Percentiles rank a stretch among this genome's conserved stretches.
Evolutionary conservation across 306 rosid species (phyloP).

Genomic region (Dalbergia cultrata): DNA sequence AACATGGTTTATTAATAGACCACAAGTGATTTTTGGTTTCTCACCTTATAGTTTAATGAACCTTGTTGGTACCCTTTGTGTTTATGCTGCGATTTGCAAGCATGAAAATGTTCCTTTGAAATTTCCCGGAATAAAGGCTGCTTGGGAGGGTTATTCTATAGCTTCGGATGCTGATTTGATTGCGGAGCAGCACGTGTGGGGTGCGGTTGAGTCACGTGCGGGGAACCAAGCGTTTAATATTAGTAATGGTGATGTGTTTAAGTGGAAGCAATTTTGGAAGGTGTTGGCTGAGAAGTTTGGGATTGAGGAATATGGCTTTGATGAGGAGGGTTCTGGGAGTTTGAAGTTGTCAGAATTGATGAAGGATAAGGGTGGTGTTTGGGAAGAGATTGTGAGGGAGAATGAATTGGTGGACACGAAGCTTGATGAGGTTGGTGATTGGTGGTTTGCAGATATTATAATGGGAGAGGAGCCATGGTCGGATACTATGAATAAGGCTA

Average conservation of each 20-base stretch:
- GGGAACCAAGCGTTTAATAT: slow-evolving; percentile 65
- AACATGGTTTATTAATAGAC: slow-evolving; percentile 73
- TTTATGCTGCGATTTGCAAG: slow-evolving; percentile 77
- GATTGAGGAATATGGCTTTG: slow-evolving; percentile 64
- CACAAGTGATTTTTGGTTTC: slow-evolving; percentile 67
- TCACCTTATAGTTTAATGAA: slow-evolving; percentile 79
- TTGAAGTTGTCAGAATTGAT: slow-evolving; percentile 58
- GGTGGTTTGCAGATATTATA: slow-evolving; percentile 58
- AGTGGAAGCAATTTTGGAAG: slow-evolving; percentile 77
- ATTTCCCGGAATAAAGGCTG: slow-evolving; percentile 60
- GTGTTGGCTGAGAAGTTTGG: slow-evolving; percentile 66
- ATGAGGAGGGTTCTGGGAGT: slow-evolving; percentile 40
- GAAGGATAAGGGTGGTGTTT: slow-evolving; percentile 60
- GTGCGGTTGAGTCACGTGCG: slow-evolving; percentile 59
- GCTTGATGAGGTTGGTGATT: slow-evolving; percentile 65
- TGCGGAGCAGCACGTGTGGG: slow-evolving; percentile 82
- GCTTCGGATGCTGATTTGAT: slow-evolving; percentile 68
- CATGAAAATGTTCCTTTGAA: slow-evolving; percentile 61
- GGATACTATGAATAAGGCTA: slow-evolving; percentile 72
- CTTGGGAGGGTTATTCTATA: slow-evolving; percentile 58
- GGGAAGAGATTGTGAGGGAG: slow-evolving; percentile 72
- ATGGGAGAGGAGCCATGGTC: slow-evolving; percentile 38
- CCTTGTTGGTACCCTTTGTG: slow-evolving; percentile 61
- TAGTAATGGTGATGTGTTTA: slow-evolving; percentile 72
- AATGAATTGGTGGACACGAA: slow-evolving; percentile 50